These are phyloP conservation scores for Wickerhamiella bombiphila DNA, from an alignment of 805 yeast species.

Conservation along the genomic window DNA sequence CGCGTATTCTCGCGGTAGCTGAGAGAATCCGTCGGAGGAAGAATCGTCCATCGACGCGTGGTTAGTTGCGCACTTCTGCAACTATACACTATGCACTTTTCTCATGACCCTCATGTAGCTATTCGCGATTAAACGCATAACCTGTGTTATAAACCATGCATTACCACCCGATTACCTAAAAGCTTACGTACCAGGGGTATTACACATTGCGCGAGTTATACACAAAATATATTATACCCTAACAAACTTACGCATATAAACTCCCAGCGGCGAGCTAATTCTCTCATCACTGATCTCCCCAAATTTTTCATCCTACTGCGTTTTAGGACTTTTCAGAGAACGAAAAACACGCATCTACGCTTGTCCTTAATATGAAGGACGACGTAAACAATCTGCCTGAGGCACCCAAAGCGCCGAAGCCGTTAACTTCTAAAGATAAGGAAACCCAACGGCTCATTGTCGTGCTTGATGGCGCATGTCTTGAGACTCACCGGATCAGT, in stretches of 20 bases:
- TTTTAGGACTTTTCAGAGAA: too few species aligned
- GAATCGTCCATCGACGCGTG: not conserved
- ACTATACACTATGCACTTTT: too few species aligned
- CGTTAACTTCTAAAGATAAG: constrained; percentile 73
- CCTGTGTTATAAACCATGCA: not conserved
- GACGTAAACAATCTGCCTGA: constrained; percentile 42
- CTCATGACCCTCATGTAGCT: too few species aligned
- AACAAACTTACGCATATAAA: not conserved
- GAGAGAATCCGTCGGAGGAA: not conserved
- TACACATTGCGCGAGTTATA: too few species aligned
- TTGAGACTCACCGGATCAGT: constrained; percentile 78
- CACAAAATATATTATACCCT: too few species aligned
- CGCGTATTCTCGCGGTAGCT: too few species aligned
- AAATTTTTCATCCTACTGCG: constrained; percentile 5
- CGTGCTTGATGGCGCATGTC: constrained; percentile 89
- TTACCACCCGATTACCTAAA: too few species aligned
- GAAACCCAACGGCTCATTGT: constrained; percentile 76
- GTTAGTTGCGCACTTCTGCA: not conserved
- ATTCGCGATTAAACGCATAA: not conserved
- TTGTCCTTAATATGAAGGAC: constrained; percentile 11
- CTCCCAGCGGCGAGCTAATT: not conserved
- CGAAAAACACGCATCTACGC: not conserved
- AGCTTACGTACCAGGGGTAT: too few species aligned
- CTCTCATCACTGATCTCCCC: not conserved
- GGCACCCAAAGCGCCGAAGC: constrained; percentile 76